Evolutionary conservation across 1,284 basidiomycete genomes (phyloP), one percentile per base, ranked within the genome.

Genomic region (Marasmius sp.): DNA sequence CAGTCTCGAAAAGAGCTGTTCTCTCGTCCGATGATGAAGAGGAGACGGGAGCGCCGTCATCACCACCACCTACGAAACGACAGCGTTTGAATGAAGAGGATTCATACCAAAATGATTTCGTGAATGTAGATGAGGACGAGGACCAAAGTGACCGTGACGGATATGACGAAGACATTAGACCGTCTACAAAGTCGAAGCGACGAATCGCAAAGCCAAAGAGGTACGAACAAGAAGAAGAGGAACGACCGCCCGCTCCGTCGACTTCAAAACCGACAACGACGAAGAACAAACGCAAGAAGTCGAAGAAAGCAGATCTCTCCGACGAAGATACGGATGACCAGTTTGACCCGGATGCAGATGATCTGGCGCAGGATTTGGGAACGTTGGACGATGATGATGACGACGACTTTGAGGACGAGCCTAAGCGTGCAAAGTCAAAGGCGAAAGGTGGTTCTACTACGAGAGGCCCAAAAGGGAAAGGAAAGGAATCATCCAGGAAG

Each of bases 321-420:
- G 71, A 73, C 39, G 68, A 70, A 8, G 73, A 68, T 33, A 68
- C 68, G 20, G 66, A 70, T 16, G 59, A 66, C 56, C 68, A 74
- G 10, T 66, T 64, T 53, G 49, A 56, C 38, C 38, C 58, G 11
- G 37, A 64, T 20, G 71, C 69, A 38, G 63, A 59, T 36, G 68
- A 69, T 33, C 55, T 63, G 7, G 61, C 57, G 4, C 67, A 69
- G 16, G 71, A 70, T 49, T 65, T 62, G 5, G 66, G 57, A 22
- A 60, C 66, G 16, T 56, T 58, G 20, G 65, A 69, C 18, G 58
- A 63, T 33, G 69, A 71, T 34, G 77, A 80, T 14, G 79, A 80
- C 38, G 74, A 78, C n/a, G 70, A 72, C 22, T 65, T 74, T 56
- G 75, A 74, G 5, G 65, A 69, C 6, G 75, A 75, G 16, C 62